Evolutionary conservation across 202 grass and related monocot species (phyloP).

Genomic region (Saccharum hybrid): DNA sequence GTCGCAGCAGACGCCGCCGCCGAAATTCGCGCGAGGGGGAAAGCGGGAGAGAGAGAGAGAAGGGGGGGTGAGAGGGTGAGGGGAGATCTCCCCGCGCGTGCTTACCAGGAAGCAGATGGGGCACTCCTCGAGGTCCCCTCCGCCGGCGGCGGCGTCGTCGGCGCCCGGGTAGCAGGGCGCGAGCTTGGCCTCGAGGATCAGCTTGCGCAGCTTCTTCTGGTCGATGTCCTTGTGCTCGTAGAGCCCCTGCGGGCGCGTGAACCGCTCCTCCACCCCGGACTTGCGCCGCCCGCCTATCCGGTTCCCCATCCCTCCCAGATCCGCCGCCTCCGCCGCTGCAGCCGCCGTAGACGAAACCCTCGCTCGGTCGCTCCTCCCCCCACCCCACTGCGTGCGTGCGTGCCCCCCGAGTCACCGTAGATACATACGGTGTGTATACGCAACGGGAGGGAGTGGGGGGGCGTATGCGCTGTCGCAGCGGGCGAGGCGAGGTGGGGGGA

Average conservation of each 20-base stretch:
- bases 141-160: slow-evolving; percentile 54
- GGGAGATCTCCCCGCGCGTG: slow-evolving; percentile 10
- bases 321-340: slow-evolving; percentile 7
- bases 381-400: not conserved
- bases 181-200: slow-evolving; percentile 96
- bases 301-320: slow-evolving; percentile 89
- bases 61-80: too few relatives aligned
- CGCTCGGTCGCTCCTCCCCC: not conserved
- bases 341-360: slow-evolving; percentile 56
- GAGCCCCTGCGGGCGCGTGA: slow-evolving; percentile 89
- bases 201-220: slow-evolving; percentile 97
- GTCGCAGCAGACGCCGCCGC: not conserved
- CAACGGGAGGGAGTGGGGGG: not conserved
- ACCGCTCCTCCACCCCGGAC: slow-evolving; percentile 85
- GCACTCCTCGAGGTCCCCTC: slow-evolving; percentile 83
- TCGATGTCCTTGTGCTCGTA: slow-evolving; percentile 96
- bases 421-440: slow-evolving; percentile 56
- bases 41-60: not conserved
- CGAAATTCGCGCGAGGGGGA: slow-evolving; percentile 3
- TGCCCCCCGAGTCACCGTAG: slow-evolving; percentile 48
- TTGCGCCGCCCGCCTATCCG: slow-evolving; percentile 79
- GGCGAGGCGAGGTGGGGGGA: slow-evolving; percentile 21
- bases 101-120: slow-evolving; percentile 99
- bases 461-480: slow-evolving; percentile 45
- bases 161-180: slow-evolving; percentile 90